These are phyloP conservation scores for Kodamaea restingae DNA, from an alignment of 805 yeast genomes.

Conservation along the genomic window DNA sequence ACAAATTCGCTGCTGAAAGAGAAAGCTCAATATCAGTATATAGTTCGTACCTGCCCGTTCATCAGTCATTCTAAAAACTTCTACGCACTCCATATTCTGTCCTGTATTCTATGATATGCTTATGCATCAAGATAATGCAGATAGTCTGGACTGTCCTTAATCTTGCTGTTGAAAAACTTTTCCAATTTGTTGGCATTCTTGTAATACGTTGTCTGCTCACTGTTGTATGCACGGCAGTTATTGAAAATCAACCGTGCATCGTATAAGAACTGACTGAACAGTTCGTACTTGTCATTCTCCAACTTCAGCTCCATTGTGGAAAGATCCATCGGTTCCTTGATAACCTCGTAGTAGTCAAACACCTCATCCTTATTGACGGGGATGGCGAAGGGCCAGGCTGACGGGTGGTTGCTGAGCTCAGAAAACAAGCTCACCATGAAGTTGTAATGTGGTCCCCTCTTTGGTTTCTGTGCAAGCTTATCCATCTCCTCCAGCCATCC, in stretches of 20 bases:
- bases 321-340: constrained; percentile 97
- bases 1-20: no score
- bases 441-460: constrained; percentile 90
- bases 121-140: constrained; percentile 53
- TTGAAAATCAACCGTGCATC: constrained; percentile 84
- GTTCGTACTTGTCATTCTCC: constrained; percentile 86
- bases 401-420: constrained; percentile 90
- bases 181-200: constrained; percentile 94
- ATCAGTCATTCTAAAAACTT: no score
- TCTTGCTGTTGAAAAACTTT: constrained; percentile 75
- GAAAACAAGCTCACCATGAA: constrained; percentile 84
- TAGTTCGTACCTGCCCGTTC: no score
- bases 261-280: constrained; percentile 86
- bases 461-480: constrained; percentile 90
- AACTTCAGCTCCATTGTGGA: constrained; percentile 92
- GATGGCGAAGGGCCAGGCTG: constrained; percentile 95
- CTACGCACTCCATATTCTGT: no score
- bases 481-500: constrained; percentile 99
- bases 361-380: constrained; percentile 95
- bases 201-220: constrained; percentile 90
- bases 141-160: constrained; percentile 90
- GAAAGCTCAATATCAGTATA: no score
- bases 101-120: no score
- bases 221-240: constrained; percentile 89
- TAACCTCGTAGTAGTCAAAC: constrained; percentile 92